A percentile compares a stretch with the other conserved stretches of the same genome.
Evolutionary conservation across 2,329 filamentous ascomycete species (phyloP).

Genomic region (Ophiostoma pallidulum): DNA sequence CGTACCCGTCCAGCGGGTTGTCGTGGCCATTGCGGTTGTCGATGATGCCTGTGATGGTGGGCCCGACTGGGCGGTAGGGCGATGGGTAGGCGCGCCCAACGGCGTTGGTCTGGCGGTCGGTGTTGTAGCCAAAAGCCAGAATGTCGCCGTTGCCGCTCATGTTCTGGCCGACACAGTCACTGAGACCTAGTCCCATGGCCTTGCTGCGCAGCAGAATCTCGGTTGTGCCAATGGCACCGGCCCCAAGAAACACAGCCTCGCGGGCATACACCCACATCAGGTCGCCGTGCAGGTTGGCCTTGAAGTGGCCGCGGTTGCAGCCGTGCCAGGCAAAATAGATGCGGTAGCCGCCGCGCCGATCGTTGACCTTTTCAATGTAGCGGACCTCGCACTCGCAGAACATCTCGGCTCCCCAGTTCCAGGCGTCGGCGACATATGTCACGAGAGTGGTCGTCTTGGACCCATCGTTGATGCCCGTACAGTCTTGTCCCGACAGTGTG

Average conservation of each 20-base stretch:
- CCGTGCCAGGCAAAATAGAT: constrained; percentile 58
- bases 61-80: constrained; percentile 45
- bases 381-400: constrained; percentile 61
- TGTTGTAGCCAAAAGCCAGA: constrained; percentile 56
- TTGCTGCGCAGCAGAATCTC: constrained; percentile 55
- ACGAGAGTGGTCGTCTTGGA: constrained; percentile 57
- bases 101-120: constrained; percentile 44
- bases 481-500: constrained; percentile 51
- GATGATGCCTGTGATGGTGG: constrained; percentile 54
- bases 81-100: constrained; percentile 43
- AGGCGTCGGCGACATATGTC: constrained; percentile 59
- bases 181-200: constrained; percentile 48
- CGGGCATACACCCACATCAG: constrained; percentile 59
- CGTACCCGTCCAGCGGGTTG: constrained; percentile 51
- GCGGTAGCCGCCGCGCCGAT: constrained; percentile 45
- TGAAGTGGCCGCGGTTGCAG: constrained; percentile 45
- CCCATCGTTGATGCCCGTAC: constrained; percentile 56
- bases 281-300: constrained; percentile 44
- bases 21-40: constrained; percentile 44
- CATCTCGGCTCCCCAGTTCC: constrained; percentile 63
- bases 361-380: constrained; percentile 45
- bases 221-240: constrained; percentile 54
- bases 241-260: constrained; percentile 57
- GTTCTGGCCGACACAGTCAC: constrained; percentile 45
- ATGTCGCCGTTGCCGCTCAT: constrained; percentile 62